Evolutionary conservation across 106 monocot genomes (phyloP), one percentile per base, ranked within the genome.

Genomic region (Dioscorea dumetorum): DNA sequence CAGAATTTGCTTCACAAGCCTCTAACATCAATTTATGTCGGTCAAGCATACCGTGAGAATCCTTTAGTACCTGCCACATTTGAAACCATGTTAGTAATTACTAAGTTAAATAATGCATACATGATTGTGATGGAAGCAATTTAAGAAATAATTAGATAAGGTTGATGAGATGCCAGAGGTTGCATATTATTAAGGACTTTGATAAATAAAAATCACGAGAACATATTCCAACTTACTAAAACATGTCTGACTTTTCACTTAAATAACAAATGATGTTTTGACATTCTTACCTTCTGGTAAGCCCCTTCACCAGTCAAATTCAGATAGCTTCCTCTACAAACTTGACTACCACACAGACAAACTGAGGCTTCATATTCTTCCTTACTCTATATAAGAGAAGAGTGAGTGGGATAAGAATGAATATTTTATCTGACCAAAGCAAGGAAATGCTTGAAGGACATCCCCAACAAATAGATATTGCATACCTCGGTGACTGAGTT

Each of bases 301-400:
- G 99, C 90, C 48, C 79, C 99, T 82, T 99, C 99, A 57, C 99
- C 93, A 56, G 84, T 78, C 49, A 93, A 72, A 71, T 90, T 99
- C 70, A 99, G 65, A 85, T 90, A 99, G 81, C 99, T 99, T 17
- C 99, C 99, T 67, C 95, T 73, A 76, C 99, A 99, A 57, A 99
- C 81, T 67, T 90, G 99, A 78, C 79, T 99, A 20, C 99, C 99
- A 78, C 99, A 99, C 23, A 99, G 61, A 79, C 99, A 99, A 71
- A 99, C 93, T 66, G 99, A 99, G 64, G 93, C 90, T 74, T 99
- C 99, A 60, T 93, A 85, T 60, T 99, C 99, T 81, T 99, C 93
- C 77, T 99, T 99, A 54, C 93, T 99, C 99, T 99, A 84, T 61
- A 87, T 18, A 32, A 67, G 41, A 58, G 50, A 73, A n/a, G 18